Conservation (phyloP, 345 rosid genomes). For the Populus tremula region DNA sequence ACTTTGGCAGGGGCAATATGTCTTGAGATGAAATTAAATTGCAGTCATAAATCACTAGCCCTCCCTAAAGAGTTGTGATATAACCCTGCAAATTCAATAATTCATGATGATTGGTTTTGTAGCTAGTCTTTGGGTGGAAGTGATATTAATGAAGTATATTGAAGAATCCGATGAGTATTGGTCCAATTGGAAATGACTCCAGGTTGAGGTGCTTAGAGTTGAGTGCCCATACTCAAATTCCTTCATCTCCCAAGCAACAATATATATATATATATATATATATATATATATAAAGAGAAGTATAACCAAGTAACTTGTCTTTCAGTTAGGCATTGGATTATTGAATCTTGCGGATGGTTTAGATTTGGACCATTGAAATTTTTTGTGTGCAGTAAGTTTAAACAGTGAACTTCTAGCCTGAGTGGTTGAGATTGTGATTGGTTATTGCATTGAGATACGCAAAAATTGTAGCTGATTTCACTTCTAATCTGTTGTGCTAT, state of each 20-base stretch:
- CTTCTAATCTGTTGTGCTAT: background rate
- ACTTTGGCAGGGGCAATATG: background rate
- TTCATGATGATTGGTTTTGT: background rate
- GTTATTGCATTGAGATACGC: background rate
- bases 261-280: background rate
- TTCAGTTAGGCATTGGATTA: background rate
- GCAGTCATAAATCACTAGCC: background rate
- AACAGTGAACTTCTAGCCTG: background rate
- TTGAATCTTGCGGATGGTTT: background rate
- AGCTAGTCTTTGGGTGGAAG: background rate
- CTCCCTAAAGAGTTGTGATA: background rate
- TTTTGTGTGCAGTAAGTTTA: background rate
- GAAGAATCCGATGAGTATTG: background rate
- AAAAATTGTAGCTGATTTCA: slow-evolving; percentile 1
- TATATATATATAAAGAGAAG: background rate
- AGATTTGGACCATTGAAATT: background rate
- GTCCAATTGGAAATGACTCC: background rate
- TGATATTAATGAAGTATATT: background rate
- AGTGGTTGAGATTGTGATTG: background rate
- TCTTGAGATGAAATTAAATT: background rate
- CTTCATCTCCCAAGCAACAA: background rate
- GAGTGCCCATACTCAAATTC: background rate
- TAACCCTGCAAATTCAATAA: background rate
- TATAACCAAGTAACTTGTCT: background rate
- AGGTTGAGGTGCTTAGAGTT: background rate